Conservation (phyloP, 2,329 filamentous ascomycete genomes). For the Alternaria tenuissima region DNA sequence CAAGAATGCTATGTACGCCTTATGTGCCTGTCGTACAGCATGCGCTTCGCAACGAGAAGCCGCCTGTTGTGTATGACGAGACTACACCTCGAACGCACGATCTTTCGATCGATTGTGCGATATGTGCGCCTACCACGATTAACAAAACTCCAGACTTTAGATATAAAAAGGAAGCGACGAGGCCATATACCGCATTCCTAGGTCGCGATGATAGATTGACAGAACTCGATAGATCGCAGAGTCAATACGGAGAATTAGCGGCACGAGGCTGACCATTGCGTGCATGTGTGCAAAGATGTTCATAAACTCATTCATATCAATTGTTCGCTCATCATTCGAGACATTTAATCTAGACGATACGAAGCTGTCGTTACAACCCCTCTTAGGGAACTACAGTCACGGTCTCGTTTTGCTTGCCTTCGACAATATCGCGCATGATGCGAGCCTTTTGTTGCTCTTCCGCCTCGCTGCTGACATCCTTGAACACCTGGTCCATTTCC, state of each 20-base stretch:
- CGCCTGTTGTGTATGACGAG: not conserved
- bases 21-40: not conserved
- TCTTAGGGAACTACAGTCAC: not conserved
- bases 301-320: not conserved
- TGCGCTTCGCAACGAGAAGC: not conserved
- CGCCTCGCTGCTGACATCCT: slow-evolving; percentile 46
- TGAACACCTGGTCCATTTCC: slow-evolving; percentile 51
- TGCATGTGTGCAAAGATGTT: not conserved
- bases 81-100: not conserved
- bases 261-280: not conserved
- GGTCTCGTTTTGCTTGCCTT: slow-evolving; percentile 19
- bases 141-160: not conserved
- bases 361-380: not conserved
- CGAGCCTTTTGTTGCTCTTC: slow-evolving; percentile 44
- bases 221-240: not conserved
- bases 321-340: not conserved
- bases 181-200: not conserved
- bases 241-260: not conserved
- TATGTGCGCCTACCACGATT: not conserved
- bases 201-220: not conserved
- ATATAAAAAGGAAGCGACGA: not conserved
- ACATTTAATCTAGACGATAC: not conserved
- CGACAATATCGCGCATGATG: slow-evolving; percentile 43
- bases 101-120: not conserved
- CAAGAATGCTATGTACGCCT: not conserved